Conservation (phyloP, 306 rosid genomes). For the Medicago arabica region DNA sequence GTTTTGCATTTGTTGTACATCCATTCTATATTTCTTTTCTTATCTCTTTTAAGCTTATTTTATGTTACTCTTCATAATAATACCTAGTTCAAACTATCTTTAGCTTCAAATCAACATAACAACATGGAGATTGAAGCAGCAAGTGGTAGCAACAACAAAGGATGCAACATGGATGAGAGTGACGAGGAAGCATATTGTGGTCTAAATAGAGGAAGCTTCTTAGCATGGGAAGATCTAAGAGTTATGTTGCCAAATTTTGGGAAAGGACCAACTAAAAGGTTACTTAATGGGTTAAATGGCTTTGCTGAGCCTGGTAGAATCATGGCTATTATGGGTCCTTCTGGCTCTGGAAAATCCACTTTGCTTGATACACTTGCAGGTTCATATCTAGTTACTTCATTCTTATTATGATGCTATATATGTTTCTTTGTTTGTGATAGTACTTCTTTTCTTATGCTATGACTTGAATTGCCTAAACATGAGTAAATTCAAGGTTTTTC, state of each 20-base stretch:
- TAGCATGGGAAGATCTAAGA: constrained; percentile 91
- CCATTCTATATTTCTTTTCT: background rate
- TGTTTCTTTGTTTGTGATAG: background rate
- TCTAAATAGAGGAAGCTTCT: constrained; percentile 62
- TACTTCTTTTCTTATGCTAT: constrained; percentile 18
- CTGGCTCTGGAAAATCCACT: constrained; percentile 93
- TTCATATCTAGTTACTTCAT: background rate
- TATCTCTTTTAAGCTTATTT: constrained; percentile 3
- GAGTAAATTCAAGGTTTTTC: constrained; percentile 1
- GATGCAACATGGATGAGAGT: constrained; percentile 20
- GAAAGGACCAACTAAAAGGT: constrained; percentile 75
- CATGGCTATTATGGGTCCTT: constrained; percentile 95
- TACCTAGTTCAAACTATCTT: background rate
- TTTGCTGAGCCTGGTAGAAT: constrained; percentile 85
- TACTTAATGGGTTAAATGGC: constrained; percentile 81
- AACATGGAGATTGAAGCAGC: constrained; percentile 64
- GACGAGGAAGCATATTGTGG: constrained; percentile 40
- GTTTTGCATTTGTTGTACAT: constrained; percentile 63
- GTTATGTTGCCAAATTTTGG: constrained; percentile 73
- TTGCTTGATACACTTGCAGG: constrained; percentile 85
- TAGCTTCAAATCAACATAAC: constrained; percentile 27
- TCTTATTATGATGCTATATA: background rate
- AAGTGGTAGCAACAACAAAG: constrained; percentile 19
- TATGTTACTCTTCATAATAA: background rate
- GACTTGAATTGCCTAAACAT: background rate